Percentiles rank a stretch among this genome's conserved stretches.
phyloP scores from a whole-genome alignment of 768 basidiomycete species.

The Vishniacozyma victoriae region DNA sequence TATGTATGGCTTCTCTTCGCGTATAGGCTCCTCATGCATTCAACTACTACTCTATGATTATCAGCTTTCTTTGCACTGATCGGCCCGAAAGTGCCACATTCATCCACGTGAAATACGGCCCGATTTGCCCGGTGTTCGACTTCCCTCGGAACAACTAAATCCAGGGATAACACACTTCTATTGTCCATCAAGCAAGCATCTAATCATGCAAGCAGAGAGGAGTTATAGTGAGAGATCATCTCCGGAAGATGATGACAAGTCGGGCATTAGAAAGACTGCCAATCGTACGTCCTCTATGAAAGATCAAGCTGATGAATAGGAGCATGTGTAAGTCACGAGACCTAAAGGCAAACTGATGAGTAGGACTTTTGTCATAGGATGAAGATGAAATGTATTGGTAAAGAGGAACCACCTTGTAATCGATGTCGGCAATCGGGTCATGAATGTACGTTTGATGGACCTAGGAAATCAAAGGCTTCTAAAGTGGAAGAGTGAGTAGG shows the following conservation, averaged over 20 bases:
- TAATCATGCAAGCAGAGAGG: too few relatives aligned
- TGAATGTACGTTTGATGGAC: conserved; percentile 36
- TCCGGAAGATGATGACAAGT: conserved; percentile 7
- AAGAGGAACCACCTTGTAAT: conserved; percentile 38
- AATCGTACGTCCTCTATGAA: conserved; percentile 4
- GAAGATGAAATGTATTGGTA: conserved; percentile 43
- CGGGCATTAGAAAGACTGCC: conserved; percentile 3
- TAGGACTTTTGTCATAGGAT: conserved; percentile 40
- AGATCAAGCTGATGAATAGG: conserved; percentile 2
- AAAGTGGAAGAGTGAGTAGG: conserved; percentile 38
- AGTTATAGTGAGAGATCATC: conserved; percentile 11
- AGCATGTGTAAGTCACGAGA: conserved; percentile 15
- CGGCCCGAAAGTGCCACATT: too few relatives aligned
- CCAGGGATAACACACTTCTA: too few relatives aligned
- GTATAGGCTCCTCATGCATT: too few relatives aligned
- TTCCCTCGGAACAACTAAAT: too few relatives aligned
- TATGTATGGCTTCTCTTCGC: too few relatives aligned
- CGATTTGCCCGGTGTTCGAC: too few relatives aligned
- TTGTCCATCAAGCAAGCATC: too few relatives aligned
- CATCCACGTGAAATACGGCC: too few relatives aligned
- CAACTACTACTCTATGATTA: too few relatives aligned
- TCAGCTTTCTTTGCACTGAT: too few relatives aligned
- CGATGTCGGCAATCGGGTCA: conserved; percentile 31
- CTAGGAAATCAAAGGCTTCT: conserved; percentile 33
- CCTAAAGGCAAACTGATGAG: neutral